Base-by-base conservation (phyloP, 2,329 filamentous ascomycete species). In the Apiospora rasikravindrae region DNA sequence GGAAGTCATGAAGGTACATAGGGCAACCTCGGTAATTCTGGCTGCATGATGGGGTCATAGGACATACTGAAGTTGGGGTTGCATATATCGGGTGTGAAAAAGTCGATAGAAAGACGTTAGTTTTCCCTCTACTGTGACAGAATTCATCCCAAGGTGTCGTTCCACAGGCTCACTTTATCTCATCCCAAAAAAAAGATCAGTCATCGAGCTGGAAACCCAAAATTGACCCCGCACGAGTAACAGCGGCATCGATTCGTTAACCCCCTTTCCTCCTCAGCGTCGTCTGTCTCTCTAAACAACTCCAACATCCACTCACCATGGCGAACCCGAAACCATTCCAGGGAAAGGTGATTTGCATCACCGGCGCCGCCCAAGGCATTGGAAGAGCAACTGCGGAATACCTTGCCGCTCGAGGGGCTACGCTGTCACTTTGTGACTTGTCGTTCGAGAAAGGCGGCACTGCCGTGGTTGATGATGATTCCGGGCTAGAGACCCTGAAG, bases 311-410 rank as follows among this genome's bases (percentile, higher is more conserved):
- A 22, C 16, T 22, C 16, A 7, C 33, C 19, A 68, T 68, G 45
- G 67, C 40, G 67, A 68, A 22, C 22, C 67, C 67, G 14, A 29
- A 47, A 26, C 67, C 67, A 45, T 44, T 45, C 40, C 24, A 68
- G 24, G 66, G 40, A 29, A 68, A 68, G 67, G 37, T 47, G 8
- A 68, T 68, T 13, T 47, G 40, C n/a, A 45, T 68, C 37, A 68
- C 66, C 10, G 66, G 66, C 8, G 66, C 66, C 10, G 44, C 66
- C 19, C 66, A 61, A 29, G 53, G 53, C 13, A 61, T 61, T 11
- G 53, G 53, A 4, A 22, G 8, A 11, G 53, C 53, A 61, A 61
- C 29, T 37, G 53, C 53, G 2, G 16, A 61, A 5, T 61, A 61
- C 29, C 53, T 61, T 4, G 26, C 66, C 3, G 66, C 8, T 6